Base-by-base conservation (phyloP, 345 rosid species). In the Barbarea vulgaris region DNA sequence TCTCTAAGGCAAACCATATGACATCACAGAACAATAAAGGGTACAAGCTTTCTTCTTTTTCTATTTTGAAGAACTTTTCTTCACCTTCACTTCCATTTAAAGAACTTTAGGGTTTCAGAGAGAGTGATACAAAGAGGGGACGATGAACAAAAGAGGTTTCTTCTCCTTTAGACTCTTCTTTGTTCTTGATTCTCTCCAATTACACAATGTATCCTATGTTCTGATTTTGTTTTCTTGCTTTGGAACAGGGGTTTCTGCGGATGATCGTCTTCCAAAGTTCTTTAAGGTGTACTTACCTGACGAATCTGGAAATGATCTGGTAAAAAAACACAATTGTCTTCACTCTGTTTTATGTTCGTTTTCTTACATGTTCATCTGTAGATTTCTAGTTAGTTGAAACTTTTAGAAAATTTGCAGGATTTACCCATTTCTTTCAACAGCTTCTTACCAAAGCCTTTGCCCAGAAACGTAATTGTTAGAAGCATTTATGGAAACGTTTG, bases 241-340 rank as follows among this genome's bases (percentile, higher is more conserved):
- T 52, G 46, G 2, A 63, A 55, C 58, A 65, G 78, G 58, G 11
- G 4, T 7, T 54, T 64, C 30, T 31, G 3, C 3, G 4, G 68
- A 15, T 67, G 36, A 21, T 27, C 22, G 27, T 67, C 10, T 67
- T 50, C 79, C 79, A 75, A 75, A 75, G 53, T 75, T 75, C 73
- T 75, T 75, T 21, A 75, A 51, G 67, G 79, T 75, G 25, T 75
- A 67, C 46, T 6, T 67, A 75, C 73, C 73, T 37, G 68, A 37
- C 27, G 73, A 67, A 4, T 50, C 62, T 0, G 63, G 73, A 67
- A 73, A 67, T 51, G 79, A 75, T 75, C 37, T 75, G 55, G 79
- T 75, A 59, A 48, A 59, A 48, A 74, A 18, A 15, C 13, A 42
- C 19, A 1, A 25, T 53, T 63, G 14, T 64, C 36, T 19, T 65